Percentiles rank a stretch among this genome's conserved stretches.
phyloP scores from a whole-genome alignment of 2,329 filamentous ascomycete species.

The Fusarium decemcellulare region DNA sequence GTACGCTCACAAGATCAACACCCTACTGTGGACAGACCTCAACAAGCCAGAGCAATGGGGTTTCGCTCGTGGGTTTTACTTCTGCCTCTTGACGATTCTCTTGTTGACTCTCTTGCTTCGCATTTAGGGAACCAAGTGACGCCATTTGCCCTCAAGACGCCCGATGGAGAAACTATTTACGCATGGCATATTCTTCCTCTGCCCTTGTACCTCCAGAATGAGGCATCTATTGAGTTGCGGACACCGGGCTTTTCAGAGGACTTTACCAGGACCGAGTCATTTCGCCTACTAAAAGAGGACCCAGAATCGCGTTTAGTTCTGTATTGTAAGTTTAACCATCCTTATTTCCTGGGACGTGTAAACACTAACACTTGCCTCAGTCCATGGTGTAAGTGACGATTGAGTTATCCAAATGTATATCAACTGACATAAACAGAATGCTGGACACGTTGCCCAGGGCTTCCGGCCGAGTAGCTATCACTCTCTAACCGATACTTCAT shows the following conservation, averaged over 20 bases:
- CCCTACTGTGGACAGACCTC: conserved; percentile 78
- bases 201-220: conserved; percentile 80
- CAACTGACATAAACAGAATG: conserved; percentile 71
- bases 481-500: conserved; percentile 78
- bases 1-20: conserved; percentile 87
- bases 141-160: conserved; percentile 82
- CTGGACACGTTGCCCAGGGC: conserved; percentile 86
- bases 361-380: conserved; percentile 52
- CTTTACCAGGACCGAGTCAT: conserved; percentile 70
- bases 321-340: conserved; percentile 65
- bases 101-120: conserved; percentile 15
- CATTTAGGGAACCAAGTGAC: conserved; percentile 85
- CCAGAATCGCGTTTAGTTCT: conserved; percentile 75
- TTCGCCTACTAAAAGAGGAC: conserved; percentile 74
- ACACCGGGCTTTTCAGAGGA: conserved; percentile 65
- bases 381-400: conserved; percentile 71
- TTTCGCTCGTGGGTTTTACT: conserved; percentile 77
- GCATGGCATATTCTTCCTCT: conserved; percentile 93
- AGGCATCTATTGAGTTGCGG: conserved; percentile 71
- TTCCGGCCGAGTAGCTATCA: conserved; percentile 85
- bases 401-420: background rate
- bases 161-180: conserved; percentile 84
- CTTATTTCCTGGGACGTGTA: background rate
- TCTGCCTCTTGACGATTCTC: conserved; percentile 4
- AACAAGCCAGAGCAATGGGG: conserved; percentile 86